phyloP scores from a whole-genome alignment of 169 alveolate genomes.

The Plasmodium fragile region DNA sequence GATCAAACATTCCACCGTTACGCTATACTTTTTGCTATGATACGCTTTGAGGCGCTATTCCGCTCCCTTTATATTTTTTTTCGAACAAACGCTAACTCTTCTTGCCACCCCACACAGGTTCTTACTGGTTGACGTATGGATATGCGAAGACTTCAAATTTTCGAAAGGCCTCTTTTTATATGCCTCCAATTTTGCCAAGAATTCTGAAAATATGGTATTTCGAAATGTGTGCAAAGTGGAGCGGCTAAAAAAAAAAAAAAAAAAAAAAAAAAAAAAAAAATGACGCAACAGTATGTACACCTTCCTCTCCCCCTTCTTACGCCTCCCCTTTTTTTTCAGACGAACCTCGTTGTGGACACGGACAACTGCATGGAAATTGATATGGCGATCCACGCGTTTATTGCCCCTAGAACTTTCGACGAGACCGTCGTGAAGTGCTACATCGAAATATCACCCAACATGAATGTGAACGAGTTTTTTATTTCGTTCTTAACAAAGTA shows the following conservation, averaged over 20 bases:
- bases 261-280: slow-evolving; percentile 2
- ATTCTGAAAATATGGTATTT: slow-evolving; percentile 14
- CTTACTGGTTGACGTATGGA: slow-evolving; percentile 49
- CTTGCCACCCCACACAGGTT: neutral
- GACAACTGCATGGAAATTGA: slow-evolving; percentile 45
- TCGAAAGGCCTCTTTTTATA: slow-evolving; percentile 64
- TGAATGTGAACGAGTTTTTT: slow-evolving; percentile 12
- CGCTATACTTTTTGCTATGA: neutral
- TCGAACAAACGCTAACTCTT: neutral
- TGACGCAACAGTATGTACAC: neutral
- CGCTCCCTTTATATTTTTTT: neutral
- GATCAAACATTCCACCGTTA: neutral
- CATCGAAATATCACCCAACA: slow-evolving; percentile 61
- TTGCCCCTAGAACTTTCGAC: slow-evolving; percentile 3
- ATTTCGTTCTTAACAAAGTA: slow-evolving; percentile 61
- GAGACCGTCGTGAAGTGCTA: slow-evolving; percentile 44
- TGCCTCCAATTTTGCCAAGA: slow-evolving; percentile 25
- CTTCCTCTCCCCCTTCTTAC: neutral
- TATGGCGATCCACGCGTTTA: slow-evolving; percentile 46
- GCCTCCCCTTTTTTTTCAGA: slow-evolving; percentile 7
- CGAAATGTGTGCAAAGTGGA: neutral
- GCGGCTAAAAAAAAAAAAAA: neutral
- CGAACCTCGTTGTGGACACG: slow-evolving; percentile 7
- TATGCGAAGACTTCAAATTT: slow-evolving; percentile 56
- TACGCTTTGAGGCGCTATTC: neutral